Base-by-base conservation (phyloP, 140 eudicot genomes). In the Flaveria floridana region DNA sequence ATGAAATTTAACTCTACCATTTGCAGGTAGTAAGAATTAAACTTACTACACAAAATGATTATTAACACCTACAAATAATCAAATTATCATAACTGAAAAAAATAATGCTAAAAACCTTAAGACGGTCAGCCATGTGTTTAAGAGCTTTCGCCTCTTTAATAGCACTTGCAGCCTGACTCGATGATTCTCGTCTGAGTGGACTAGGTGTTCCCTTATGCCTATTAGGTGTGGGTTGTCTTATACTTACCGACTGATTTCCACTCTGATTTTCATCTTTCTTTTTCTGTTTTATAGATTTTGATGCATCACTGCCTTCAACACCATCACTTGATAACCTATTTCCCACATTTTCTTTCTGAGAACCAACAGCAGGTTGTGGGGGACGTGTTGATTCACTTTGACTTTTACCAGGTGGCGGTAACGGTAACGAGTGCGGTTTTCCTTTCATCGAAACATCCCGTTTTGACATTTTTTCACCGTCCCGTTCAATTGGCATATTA, bases 71-170 rank as follows among this genome's bases (percentile, higher is more conserved):
- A 72, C 42, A 64, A 20, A 34, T 34, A 26, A 63, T 62, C 52
- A 48, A 15, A 62, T 18, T 50, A 47, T 21, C 12, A 41, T 8
- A 72, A 70, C 15, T n/a, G 30, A 66, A 42, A 71, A 71, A 44
- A 19, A 23, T 57, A 76, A 64, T n/a, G 47, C 12, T 71, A 65
- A 4, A 61, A 74, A 95, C 99, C 99, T 95, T 95, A 51, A 79
- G 89, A 67, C 99, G 99, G 80, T 95, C 99, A 67, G 99, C 99
- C 81, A 91, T 84, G 85, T 91, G 99, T 70, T 95, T 95, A 62
- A 95, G 96, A 79, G 85, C 95, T 78, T 80, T 91, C 6, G 99
- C 99, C 80, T 95, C 99, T 87, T 95, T 95, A 14, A 91, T 46
- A 78, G 96, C 89, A 46, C 81, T 88, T 78, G 97, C 95, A 82